Conservation (phyloP, 176 grass and related monocot species). For the Oropetium thomaeum region DNA sequence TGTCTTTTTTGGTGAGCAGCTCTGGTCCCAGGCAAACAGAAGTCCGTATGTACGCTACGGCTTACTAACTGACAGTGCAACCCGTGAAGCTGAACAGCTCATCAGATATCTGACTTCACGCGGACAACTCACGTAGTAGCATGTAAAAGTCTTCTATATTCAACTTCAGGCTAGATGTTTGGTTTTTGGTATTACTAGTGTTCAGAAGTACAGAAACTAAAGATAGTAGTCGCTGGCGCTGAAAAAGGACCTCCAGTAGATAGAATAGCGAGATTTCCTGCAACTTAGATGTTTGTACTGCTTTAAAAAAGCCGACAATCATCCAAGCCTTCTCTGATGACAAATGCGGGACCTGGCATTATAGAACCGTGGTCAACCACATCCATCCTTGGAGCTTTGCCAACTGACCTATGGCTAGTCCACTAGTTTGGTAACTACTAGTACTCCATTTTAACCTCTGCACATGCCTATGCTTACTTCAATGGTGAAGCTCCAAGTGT, state of each 20-base stretch:
- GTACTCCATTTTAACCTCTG: too few relatives aligned
- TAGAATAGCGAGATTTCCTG: too few relatives aligned
- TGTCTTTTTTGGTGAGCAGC: neutral
- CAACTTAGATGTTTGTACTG: too few relatives aligned
- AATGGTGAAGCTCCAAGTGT: neutral
- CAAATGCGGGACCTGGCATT: too few relatives aligned
- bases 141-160: neutral
- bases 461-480: neutral
- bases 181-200: neutral
- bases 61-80: neutral
- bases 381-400: too few relatives aligned
- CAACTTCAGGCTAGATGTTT: neutral
- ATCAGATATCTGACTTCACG: neutral
- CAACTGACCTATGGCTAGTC: too few relatives aligned
- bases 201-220: neutral
- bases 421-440: too few relatives aligned
- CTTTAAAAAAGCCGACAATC: too few relatives aligned
- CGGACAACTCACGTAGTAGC: neutral
- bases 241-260: neutral
- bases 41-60: neutral
- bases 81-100: constrained; percentile 14
- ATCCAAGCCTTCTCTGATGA: too few relatives aligned
- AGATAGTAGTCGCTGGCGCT: neutral
- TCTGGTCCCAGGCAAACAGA: neutral
- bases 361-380: too few relatives aligned